Percentiles rank a stretch among this genome's conserved stretches.
phyloP scores from a whole-genome alignment of 2,329 filamentous ascomycete genomes.

The Calonectria montana region DNA sequence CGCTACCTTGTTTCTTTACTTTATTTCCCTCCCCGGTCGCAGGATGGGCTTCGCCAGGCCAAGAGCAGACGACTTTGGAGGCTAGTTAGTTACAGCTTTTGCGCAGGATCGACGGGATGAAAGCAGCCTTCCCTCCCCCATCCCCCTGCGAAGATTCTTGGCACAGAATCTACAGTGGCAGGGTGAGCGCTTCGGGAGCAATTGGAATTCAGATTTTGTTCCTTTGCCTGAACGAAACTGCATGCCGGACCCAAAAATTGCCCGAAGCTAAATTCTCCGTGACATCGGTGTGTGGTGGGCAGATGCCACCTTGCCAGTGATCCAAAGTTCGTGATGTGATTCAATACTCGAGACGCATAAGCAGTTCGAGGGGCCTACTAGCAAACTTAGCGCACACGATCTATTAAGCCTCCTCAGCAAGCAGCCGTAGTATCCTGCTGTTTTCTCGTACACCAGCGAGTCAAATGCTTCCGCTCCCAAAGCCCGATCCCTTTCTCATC shows the following conservation, averaged over 20 bases:
- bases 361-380: slow-evolving; percentile 28
- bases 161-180: slow-evolving; percentile 6
- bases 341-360: slow-evolving; percentile 22
- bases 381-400: not conserved
- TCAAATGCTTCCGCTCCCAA: not conserved
- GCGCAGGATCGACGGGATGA: slow-evolving; percentile 11
- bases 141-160: slow-evolving; percentile 3
- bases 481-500: not conserved
- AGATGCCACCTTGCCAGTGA: not conserved
- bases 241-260: not conserved
- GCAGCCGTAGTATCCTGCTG: not conserved
- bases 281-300: not conserved
- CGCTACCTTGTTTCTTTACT: not conserved
- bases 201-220: not conserved
- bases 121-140: no score
- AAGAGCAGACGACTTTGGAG: not conserved
- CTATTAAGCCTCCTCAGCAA: not conserved
- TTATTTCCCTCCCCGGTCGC: not conserved
- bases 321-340: slow-evolving; percentile 13
- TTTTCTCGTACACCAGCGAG: not conserved
- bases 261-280: not conserved
- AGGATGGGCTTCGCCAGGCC: not conserved
- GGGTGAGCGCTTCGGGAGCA: not conserved
- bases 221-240: not conserved
- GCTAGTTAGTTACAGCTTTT: slow-evolving; percentile 1